phyloP scores from a whole-genome alignment of 768 basidiomycete species.

The Tylopilus sp. region DNA sequence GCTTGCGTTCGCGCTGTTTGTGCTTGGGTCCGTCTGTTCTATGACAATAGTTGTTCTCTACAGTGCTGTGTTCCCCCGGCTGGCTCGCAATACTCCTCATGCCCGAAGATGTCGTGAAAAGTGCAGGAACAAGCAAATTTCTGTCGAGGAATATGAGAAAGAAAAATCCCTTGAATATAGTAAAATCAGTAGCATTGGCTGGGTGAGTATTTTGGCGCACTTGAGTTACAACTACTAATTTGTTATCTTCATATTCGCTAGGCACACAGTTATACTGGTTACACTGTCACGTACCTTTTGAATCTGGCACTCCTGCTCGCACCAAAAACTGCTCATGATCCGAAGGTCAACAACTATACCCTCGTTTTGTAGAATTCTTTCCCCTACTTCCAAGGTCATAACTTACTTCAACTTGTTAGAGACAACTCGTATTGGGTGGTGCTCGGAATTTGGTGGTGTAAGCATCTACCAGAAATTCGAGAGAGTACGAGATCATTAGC shows the following conservation, averaged over 20 bases:
- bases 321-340: slow-evolving; percentile 36
- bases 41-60: slow-evolving; percentile 83
- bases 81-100: slow-evolving; percentile 73
- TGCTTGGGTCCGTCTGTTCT: slow-evolving; percentile 75
- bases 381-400: background rate
- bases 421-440: slow-evolving; percentile 77
- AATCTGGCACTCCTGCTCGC: slow-evolving; percentile 73
- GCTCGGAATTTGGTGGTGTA: slow-evolving; percentile 87
- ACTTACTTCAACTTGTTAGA: slow-evolving; percentile 33
- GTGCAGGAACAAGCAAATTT: slow-evolving; percentile 58
- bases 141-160: slow-evolving; percentile 60
- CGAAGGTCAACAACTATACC: slow-evolving; percentile 71
- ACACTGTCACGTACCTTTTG: slow-evolving; percentile 58
- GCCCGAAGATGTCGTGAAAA: slow-evolving; percentile 52
- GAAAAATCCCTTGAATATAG: slow-evolving; percentile 85
- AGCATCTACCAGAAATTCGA: slow-evolving; percentile 28
- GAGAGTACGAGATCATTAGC: background rate
- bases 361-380: slow-evolving; percentile 53
- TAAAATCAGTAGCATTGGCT: slow-evolving; percentile 75
- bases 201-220: slow-evolving; percentile 40
- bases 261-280: slow-evolving; percentile 78
- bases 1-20: slow-evolving; percentile 74
- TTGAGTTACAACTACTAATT: background rate
- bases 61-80: slow-evolving; percentile 71
- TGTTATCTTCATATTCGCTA: slow-evolving; percentile 22